phyloP scores from a whole-genome alignment of 768 basidiomycete species.

The Calocybe gangraenosa region DNA sequence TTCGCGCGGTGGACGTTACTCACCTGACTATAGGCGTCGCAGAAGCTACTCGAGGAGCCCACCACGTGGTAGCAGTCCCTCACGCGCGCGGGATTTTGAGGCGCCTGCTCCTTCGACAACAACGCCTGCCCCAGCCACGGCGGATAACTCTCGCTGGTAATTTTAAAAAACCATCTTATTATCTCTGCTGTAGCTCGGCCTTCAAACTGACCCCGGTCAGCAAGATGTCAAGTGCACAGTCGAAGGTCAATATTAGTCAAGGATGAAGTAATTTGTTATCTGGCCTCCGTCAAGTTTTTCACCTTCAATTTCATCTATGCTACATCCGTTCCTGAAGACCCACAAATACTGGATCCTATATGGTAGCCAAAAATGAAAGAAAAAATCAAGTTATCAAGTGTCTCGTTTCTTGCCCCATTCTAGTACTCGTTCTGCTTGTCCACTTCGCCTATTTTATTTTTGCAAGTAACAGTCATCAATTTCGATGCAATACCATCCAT shows the following conservation, averaged over 20 bases:
- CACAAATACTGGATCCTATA: constrained; percentile 39
- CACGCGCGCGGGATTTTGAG: constrained; percentile 36
- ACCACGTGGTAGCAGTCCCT: constrained; percentile 62
- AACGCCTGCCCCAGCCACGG: constrained; percentile 35
- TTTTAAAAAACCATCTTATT: constrained; percentile 21
- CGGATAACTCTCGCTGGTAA: constrained; percentile 54
- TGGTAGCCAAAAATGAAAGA: constrained; percentile 57
- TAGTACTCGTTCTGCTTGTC: constrained; percentile 42
- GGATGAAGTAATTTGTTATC: constrained; percentile 38
- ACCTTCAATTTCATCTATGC: constrained; percentile 30
- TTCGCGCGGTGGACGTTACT: constrained; percentile 60
- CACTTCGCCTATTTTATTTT: constrained; percentile 46
- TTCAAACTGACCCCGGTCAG: constrained; percentile 21
- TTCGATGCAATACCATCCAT: not conserved
- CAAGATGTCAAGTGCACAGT: constrained; percentile 20
- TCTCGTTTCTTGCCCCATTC: constrained; percentile 47
- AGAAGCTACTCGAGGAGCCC: constrained; percentile 80
- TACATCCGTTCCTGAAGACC: constrained; percentile 43
- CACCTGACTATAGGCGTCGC: constrained; percentile 72
- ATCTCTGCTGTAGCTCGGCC: constrained; percentile 8
- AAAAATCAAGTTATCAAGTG: constrained; percentile 66
- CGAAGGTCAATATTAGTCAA: constrained; percentile 37
- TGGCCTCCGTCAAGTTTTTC: constrained; percentile 39
- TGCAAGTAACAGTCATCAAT: constrained; percentile 38
- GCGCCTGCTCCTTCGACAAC: constrained; percentile 26